phyloP scores from a whole-genome alignment of 1,139 yeast species.

The Yamadazyma sp. region DNA sequence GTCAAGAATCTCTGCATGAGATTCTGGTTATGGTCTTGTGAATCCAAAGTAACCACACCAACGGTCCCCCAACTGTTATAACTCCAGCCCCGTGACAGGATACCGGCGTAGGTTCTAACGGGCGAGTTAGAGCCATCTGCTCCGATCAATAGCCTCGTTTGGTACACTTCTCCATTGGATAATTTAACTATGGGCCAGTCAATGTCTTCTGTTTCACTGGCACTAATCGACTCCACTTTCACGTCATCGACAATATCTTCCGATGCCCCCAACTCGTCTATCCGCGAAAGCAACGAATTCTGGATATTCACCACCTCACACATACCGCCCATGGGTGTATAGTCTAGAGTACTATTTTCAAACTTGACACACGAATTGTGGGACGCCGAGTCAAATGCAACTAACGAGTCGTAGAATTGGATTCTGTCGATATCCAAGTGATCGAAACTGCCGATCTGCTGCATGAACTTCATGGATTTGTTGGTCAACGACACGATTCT shows the following conservation, averaged over 20 bases:
- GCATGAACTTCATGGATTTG: conserved; percentile 64
- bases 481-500: conserved; percentile 88
- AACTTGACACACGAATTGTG: conserved; percentile 65
- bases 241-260: conserved; percentile 19
- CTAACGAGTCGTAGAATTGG: conserved; percentile 75
- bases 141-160: conserved; percentile 79
- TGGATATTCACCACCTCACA: conserved; percentile 86
- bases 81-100: conserved; percentile 89
- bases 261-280: conserved; percentile 48
- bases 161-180: conserved; percentile 61
- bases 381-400: conserved; percentile 80
- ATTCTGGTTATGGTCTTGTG: conserved; percentile 63
- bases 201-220: conserved; percentile 16
- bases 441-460: conserved; percentile 69
- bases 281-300: conserved; percentile 56
- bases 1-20: conserved; percentile 96
- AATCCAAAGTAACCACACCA: conserved; percentile 75
- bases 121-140: conserved; percentile 98
- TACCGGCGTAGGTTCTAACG: conserved; percentile 77
- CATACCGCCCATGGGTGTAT: conserved; percentile 68
- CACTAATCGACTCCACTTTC: conserved; percentile 32
- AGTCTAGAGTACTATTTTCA: conserved; percentile 52
- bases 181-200: conserved; percentile 81
- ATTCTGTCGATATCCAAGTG: conserved; percentile 67
- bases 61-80: conserved; percentile 89